phyloP scores from a whole-genome alignment of 108 stramenopile genomes.

The Cyclostephanos invisitatus region DNA sequence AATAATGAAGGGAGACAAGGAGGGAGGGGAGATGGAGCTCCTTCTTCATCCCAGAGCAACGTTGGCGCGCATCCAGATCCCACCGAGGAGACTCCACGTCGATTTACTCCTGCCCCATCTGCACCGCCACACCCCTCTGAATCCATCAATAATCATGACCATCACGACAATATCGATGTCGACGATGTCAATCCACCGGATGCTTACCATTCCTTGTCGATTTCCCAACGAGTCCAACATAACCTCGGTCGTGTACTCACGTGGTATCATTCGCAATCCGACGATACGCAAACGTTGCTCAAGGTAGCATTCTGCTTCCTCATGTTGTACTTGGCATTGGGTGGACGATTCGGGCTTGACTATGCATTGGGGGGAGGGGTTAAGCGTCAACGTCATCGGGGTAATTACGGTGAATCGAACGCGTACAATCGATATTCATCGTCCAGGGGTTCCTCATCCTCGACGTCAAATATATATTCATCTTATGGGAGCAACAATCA shows the following conservation, averaged over 20 bases:
- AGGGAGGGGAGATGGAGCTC: not conserved
- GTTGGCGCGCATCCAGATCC: slow-evolving; percentile 4
- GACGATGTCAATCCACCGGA: slow-evolving; percentile 39
- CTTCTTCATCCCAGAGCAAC: slow-evolving; percentile 5
- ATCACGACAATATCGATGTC: slow-evolving; percentile 39
- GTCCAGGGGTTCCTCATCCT: not conserved
- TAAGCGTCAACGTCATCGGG: slow-evolving; percentile 16
- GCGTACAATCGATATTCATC: slow-evolving; percentile 62
- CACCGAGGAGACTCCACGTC: slow-evolving; percentile 12
- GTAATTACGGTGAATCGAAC: slow-evolving; percentile 64
- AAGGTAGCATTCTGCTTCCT: slow-evolving; percentile 56
- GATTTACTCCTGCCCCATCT: slow-evolving; percentile 5
- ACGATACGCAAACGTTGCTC: slow-evolving; percentile 59
- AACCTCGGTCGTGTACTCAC: slow-evolving; percentile 15
- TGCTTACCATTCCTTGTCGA: slow-evolving; percentile 15
- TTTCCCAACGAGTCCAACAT: slow-evolving; percentile 53
- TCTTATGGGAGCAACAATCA: slow-evolving; percentile 5
- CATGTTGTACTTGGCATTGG: slow-evolving; percentile 74
- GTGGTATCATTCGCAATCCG: slow-evolving; percentile 65
- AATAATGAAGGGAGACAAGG: not conserved
- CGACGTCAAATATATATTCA: slow-evolving; percentile 10
- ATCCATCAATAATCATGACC: slow-evolving; percentile 17
- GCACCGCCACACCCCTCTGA: slow-evolving; percentile 24
- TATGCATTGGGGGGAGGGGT: slow-evolving; percentile 17
- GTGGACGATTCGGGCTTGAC: slow-evolving; percentile 79